Evolutionary conservation across 257 asterid species (phyloP).

Genomic region (Plantago major): DNA sequence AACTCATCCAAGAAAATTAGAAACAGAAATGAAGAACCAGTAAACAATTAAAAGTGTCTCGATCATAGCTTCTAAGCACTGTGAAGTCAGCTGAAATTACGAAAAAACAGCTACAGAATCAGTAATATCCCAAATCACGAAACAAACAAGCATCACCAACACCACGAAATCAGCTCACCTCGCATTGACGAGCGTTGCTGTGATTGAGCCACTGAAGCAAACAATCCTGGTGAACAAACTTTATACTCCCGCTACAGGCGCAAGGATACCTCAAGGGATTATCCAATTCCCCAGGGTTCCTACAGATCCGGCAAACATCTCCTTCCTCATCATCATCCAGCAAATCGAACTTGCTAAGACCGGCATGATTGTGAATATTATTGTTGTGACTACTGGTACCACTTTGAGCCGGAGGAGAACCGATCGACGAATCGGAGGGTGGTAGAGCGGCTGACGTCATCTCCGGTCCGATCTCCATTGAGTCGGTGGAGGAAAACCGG

Average conservation of each 20-base stretch:
- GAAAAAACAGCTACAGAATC: too few species aligned
- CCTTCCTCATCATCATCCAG: constrained; percentile 88
- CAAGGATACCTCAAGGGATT: constrained; percentile 93
- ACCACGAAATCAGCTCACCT: constrained; percentile 41
- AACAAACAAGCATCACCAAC: neutral
- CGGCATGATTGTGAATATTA: constrained; percentile 13
- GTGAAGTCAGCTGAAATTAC: too few species aligned
- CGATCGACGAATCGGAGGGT: constrained; percentile 45
- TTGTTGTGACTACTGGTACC: constrained; percentile 22
- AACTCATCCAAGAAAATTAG: too few species aligned
- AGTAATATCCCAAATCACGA: too few species aligned
- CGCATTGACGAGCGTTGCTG: constrained; percentile 98
- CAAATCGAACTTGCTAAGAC: constrained; percentile 39
- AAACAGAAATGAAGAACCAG: too few species aligned
- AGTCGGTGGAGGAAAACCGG: constrained; percentile 34
- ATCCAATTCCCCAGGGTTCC: constrained; percentile 87
- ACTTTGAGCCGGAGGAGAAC: constrained; percentile 17
- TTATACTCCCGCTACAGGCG: constrained; percentile 98
- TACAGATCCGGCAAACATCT: constrained; percentile 98
- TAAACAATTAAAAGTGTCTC: too few species aligned
- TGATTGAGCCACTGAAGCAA: constrained; percentile 99
- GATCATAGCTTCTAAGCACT: too few species aligned
- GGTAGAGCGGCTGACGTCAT: constrained; percentile 32
- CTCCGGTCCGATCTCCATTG: constrained; percentile 89
- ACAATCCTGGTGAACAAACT: constrained; percentile 94